Evolutionary conservation across 176 grass and related monocot genomes (phyloP), one percentile per base, ranked within the genome.

Genomic region (Tillandsia fasciculata): DNA sequence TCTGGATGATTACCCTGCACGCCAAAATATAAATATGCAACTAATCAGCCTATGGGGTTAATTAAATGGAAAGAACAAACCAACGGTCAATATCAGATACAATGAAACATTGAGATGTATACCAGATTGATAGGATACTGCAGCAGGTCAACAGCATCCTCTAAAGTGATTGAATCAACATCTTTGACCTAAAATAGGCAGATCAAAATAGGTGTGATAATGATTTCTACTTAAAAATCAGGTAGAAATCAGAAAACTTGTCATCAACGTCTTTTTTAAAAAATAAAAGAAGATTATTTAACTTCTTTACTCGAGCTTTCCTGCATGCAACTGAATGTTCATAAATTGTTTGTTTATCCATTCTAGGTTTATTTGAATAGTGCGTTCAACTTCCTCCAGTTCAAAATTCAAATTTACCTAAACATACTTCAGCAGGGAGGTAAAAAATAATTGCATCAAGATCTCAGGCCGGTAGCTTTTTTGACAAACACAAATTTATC

Each of bases 51-150:
- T 50, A 51, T 49, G 28, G 15, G 61, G 4, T 49, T 66, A 22
- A 76, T 65, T 12, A 66, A 69, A 51, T 70, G 49, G 57, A 78
- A 69, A 66, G 68, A 72, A 53, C 2, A 26, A 22, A 5, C 6
- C 49, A 69, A 18, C 20, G 2, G 17, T 67, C 11, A 11, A 12
- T 12, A 48, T 26, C 20, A 8, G 54, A 48, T 58, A 59, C n/a
- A 73, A 12, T 15, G 56, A 69, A 72, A 70, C 63, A 50, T 20
- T 71, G 61, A 72, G 10, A 64, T 68, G 68, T 72, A 50, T 85
- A 97, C 93, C 84, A 97, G 75, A 63, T 28, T 70, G 81, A 83
- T 81, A 10, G 93, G 93, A 87, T 97, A 97, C 71, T 85, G 87
- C 73, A 97, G 70, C 49, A 97, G 52, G 51, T 97, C 89, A 72